Percentiles rank a stretch among this genome's conserved stretches.
Evolutionary conservation across 2,329 filamentous ascomycete species (phyloP).

Genomic region (Diaporthe humulicola): DNA sequence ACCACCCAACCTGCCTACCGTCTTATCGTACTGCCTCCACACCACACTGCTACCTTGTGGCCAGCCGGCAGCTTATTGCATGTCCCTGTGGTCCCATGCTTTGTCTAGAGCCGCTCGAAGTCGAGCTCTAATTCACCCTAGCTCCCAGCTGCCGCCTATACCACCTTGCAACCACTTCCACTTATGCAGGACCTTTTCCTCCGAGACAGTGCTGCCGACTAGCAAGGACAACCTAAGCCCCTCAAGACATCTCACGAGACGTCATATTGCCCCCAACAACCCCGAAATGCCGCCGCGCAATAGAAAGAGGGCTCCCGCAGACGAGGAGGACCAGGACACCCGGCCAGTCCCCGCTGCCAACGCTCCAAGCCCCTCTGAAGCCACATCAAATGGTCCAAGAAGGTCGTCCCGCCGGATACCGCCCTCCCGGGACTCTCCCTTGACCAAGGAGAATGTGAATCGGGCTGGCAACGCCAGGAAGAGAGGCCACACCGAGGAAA

Average conservation of each 20-base stretch:
- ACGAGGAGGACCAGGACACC: not conserved
- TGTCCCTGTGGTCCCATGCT: slow-evolving; percentile 15
- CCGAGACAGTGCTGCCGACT: not conserved
- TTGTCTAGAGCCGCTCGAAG: slow-evolving; percentile 4
- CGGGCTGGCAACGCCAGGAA: not conserved
- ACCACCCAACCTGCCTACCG: not conserved
- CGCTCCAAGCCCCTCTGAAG: not conserved
- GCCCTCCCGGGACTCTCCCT: not conserved
- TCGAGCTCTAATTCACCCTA: slow-evolving; percentile 25
- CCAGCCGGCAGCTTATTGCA: not conserved
- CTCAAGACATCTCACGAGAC: slow-evolving; percentile 12
- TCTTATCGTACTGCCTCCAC: not conserved
- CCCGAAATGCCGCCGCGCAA: slow-evolving; percentile 33
- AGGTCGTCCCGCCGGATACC: slow-evolving; percentile 32
- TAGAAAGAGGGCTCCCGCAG: slow-evolving; percentile 18
- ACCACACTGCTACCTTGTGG: not conserved
- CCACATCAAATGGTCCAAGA: not conserved
- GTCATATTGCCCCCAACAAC: slow-evolving; percentile 33
- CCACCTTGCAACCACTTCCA: not conserved
- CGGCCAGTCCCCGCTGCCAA: no score
- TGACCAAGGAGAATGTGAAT: not conserved
- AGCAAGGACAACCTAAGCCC: not conserved
- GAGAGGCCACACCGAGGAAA: not conserved
- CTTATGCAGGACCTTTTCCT: not conserved
- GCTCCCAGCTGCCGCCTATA: not conserved